Conservation (phyloP, 805 yeast genomes). For the Zygosaccharomyces gambellarensis region DNA sequence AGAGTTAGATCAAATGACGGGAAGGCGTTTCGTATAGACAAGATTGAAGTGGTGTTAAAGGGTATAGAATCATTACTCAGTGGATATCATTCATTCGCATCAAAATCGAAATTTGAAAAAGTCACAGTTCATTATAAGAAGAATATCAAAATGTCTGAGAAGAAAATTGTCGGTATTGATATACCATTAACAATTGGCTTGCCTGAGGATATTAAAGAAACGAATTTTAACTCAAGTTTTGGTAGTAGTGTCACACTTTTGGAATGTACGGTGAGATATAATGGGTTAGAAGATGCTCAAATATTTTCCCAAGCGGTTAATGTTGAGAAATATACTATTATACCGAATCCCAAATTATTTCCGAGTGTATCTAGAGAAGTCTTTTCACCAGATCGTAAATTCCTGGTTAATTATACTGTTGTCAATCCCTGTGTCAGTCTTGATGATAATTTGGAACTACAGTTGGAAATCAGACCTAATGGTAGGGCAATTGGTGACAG, state of each 20-base stretch:
- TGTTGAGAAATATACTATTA: constrained; percentile 51
- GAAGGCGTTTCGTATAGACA: constrained; percentile 42
- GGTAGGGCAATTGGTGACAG: constrained; percentile 8
- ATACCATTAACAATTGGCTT: constrained; percentile 55
- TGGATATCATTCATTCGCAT: constrained; percentile 17
- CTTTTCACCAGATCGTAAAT: constrained; percentile 46
- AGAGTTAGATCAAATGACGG: constrained; percentile 51
- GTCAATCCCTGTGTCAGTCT: constrained; percentile 58
- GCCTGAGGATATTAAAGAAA: constrained; percentile 49
- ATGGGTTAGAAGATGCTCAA: constrained; percentile 13
- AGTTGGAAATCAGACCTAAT: constrained; percentile 41
- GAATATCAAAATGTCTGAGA: constrained; percentile 36
- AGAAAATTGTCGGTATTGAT: constrained; percentile 49
- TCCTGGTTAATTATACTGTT: constrained; percentile 42
- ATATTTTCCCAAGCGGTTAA: constrained; percentile 38
- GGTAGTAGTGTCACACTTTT: constrained; percentile 47
- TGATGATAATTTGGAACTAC: constrained; percentile 42
- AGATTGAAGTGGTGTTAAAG: constrained; percentile 44
- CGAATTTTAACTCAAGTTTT: constrained; percentile 45
- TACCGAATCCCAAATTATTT: constrained; percentile 53
- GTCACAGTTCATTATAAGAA: constrained; percentile 32
- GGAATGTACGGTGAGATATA: constrained; percentile 30
- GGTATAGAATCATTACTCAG: constrained; percentile 47
- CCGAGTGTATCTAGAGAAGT: constrained; percentile 45
- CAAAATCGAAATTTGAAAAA: constrained; percentile 26